phyloP scores from a whole-genome alignment of 768 basidiomycete genomes.

The Lentinula sp. region DNA sequence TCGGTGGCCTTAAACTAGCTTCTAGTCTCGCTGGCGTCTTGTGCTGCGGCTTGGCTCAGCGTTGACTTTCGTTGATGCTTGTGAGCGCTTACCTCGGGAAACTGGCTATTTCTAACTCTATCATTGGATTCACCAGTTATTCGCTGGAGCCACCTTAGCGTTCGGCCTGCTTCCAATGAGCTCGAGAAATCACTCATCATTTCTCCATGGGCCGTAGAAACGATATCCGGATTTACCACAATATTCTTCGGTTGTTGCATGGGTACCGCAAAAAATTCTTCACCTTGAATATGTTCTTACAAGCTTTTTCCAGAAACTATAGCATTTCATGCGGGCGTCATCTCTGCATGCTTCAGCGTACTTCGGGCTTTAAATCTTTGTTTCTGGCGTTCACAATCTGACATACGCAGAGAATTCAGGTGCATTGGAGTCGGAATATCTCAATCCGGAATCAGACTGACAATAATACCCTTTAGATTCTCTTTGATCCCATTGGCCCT shows the following conservation, averaged over 20 bases:
- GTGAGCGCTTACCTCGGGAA: conserved; percentile 35
- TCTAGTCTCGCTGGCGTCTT: conserved; percentile 53
- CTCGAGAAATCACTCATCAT: conserved; percentile 27
- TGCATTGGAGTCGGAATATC: conserved; percentile 14
- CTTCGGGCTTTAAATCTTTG: conserved; percentile 35
- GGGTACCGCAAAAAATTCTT: conserved; percentile 31
- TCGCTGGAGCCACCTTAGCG: conserved; percentile 70
- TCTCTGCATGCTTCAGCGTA: conserved; percentile 48
- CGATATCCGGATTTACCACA: conserved; percentile 42
- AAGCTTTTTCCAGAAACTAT: conserved; percentile 51
- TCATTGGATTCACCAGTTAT: conserved; percentile 44
- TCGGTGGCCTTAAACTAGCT: neutral
- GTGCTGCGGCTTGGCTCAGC: conserved; percentile 55
- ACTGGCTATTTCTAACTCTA: neutral
- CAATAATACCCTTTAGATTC: conserved; percentile 31
- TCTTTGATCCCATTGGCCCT: conserved; percentile 75
- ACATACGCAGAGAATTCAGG: conserved; percentile 62
- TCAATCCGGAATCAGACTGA: neutral
- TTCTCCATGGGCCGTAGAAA: conserved; percentile 50
- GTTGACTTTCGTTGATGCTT: conserved; percentile 64
- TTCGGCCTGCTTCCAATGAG: conserved; percentile 9
- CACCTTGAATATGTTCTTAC: neutral
- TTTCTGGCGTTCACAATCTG: conserved; percentile 29
- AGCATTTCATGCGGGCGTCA: conserved; percentile 68
- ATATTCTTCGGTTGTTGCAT: conserved; percentile 62